Evolutionary conservation across 2,329 filamentous ascomycete species (phyloP).

Genomic region (Alternaria tenuissima): DNA sequence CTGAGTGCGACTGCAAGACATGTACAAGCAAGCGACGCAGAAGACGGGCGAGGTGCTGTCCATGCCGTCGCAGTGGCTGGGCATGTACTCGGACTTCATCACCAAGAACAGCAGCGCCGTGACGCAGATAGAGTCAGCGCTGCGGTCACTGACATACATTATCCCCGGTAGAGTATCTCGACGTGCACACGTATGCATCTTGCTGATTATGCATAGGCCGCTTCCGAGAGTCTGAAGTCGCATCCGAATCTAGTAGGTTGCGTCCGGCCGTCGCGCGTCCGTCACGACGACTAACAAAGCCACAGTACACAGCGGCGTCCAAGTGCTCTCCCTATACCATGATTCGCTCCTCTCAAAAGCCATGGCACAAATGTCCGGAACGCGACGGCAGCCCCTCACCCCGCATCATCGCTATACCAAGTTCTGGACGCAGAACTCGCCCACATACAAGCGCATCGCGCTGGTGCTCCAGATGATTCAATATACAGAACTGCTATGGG

Average conservation of each 20-base stretch:
- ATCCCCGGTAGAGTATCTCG: slow-evolving; percentile 72
- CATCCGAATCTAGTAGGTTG: slow-evolving; percentile 79
- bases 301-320: slow-evolving; percentile 81
- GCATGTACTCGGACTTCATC: slow-evolving; percentile 87
- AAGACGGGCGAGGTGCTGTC: slow-evolving; percentile 60
- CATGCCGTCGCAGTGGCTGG: slow-evolving; percentile 71
- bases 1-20: slow-evolving; percentile 31
- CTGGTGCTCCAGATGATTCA: slow-evolving; percentile 87
- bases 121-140: slow-evolving; percentile 90
- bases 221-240: slow-evolving; percentile 91
- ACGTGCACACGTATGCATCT: not conserved
- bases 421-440: slow-evolving; percentile 68
- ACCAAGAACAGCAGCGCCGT: slow-evolving; percentile 93
- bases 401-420: slow-evolving; percentile 70
- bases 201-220: slow-evolving; percentile 64
- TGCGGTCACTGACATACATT: slow-evolving; percentile 93
- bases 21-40: slow-evolving; percentile 51
- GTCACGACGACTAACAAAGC: slow-evolving; percentile 24
- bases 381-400: slow-evolving; percentile 61
- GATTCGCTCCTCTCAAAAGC: slow-evolving; percentile 80
- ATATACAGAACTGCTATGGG: slow-evolving; percentile 95
- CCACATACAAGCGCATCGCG: slow-evolving; percentile 81
- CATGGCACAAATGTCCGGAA: slow-evolving; percentile 63
- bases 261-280: slow-evolving; percentile 11
- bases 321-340: slow-evolving; percentile 91